These are phyloP conservation scores for Kuraishia ogatae DNA, from an alignment of 805 yeast genomes.

Conservation along the genomic window DNA sequence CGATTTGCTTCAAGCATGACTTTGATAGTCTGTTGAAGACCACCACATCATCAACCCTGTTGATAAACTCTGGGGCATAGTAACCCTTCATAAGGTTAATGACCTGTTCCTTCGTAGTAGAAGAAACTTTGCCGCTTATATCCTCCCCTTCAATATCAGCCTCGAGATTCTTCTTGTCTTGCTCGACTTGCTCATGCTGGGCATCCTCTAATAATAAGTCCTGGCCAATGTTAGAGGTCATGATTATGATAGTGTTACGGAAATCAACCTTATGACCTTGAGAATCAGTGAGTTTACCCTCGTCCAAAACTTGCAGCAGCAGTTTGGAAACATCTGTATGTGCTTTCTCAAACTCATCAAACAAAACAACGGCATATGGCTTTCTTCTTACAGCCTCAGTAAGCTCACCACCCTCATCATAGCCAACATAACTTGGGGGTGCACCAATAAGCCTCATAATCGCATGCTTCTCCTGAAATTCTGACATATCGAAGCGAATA, in stretches of 20 bases:
- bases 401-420: conserved; percentile 92
- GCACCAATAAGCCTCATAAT: conserved; percentile 91
- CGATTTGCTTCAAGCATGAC: conserved; percentile 64
- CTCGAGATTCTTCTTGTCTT: conserved; percentile 19
- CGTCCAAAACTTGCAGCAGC: conserved; percentile 86
- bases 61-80: conserved; percentile 93
- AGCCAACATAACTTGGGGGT: conserved; percentile 97
- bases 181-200: conserved; percentile 11
- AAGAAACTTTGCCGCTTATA: conserved; percentile 52
- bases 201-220: conserved; percentile 69
- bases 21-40: conserved; percentile 88
- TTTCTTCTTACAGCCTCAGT: conserved; percentile 95
- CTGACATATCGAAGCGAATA: conserved; percentile 94
- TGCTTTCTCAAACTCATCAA: conserved; percentile 96
- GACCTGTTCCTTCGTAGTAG: conserved; percentile 47
- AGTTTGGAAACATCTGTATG: conserved; percentile 93
- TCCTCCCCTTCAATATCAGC: conserved; percentile 10
- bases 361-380: conserved; percentile 86
- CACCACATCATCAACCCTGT: conserved; percentile 88
- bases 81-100: conserved; percentile 56
- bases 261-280: conserved; percentile 93
- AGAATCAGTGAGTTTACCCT: conserved; percentile 89
- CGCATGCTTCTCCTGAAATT: conserved; percentile 91
- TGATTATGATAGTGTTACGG: conserved; percentile 88
- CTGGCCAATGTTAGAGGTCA: conserved; percentile 97